Base-by-base conservation (phyloP, 2,329 filamentous ascomycete genomes). In the Sodiomyces alkalinus region DNA sequence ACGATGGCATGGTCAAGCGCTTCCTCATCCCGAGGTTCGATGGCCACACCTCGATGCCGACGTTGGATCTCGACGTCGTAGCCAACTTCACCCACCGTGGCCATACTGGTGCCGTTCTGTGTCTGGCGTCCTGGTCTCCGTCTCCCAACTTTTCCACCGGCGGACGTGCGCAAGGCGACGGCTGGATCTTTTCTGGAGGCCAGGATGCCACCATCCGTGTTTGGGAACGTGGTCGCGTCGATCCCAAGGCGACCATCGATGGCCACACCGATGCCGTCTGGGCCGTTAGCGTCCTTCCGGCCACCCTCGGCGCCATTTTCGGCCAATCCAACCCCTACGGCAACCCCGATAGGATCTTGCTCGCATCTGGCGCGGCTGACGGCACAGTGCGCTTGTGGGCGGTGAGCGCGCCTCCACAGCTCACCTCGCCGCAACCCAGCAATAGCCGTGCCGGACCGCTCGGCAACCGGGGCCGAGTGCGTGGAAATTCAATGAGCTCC, bases 121-220 rank as follows among this genome's bases (percentile, higher is more conserved):
- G 74, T 23, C 58, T 98, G 16, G 77, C 87, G 0, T 80, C 87
- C 4, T 94, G 83, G 64, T 85, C 83, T 3, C 76, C 83, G 3
- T 77, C 82, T 2, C 80, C 81, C 16, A 90, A 81, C 45, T 93
- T 94, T 48, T 80, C 82, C 6, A 92, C 83, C 12, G 82, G 86
- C 19, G 85, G 86, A 6, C 74, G 86, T 37, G 82, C 81, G 6
- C 74, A 80, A 42, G 87, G 87, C 18, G 90, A 96, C 42, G 90
- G 90, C 17, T 98, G 90, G 90, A 86, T 98, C 39, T 98, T 98
- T 53, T 96, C 87, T 5, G 90, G 90, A 35, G 90, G 90, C 4
- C 85, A 94, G 49, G 90, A 98, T 52, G 74, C 81, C 12, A 92
- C 83, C 6, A 75, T 98, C 20, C 74, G 86, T 17, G 85, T 98